Base-by-base conservation (phyloP, 176 grass and related monocot species). In the Bromus sterilis region DNA sequence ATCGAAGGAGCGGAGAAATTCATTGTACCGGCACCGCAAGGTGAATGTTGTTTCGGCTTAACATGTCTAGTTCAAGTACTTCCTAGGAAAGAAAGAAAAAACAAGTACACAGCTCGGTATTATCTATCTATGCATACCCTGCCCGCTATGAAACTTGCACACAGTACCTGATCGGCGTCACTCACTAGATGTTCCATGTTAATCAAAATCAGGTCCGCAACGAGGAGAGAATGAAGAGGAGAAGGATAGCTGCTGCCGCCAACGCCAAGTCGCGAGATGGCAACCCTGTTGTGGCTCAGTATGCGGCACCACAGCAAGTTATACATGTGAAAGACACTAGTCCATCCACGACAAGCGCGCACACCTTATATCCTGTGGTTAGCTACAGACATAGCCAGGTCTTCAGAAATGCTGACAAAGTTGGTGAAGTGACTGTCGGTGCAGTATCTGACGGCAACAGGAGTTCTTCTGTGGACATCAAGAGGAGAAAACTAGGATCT, bases 151-250 rank as follows among this genome's bases (percentile, higher is more conserved):
- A 68, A 80, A 30, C 3, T 34, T n/a, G 33, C 44, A 8, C 18
- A 56, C 36, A 48, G 25, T 48, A 73, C 55, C 67, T 34, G 18
- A 44, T 61, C 15, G 13, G 28, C 62, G n/a, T 62, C 66, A 62
- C 55, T 82, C 21, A 79, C 28, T 66, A 4, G 21, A 77, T 48
- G 74, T 33, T 56, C 29, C 39, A 11, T 74, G 18, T 9, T 9
- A 53, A 88, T 60, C 14, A 80, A 65, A 33, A 77, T 61, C 58
- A 94, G 92, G 92, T 84, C 36, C 92, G 84, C 68, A 79, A 85
- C 66, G 89, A 85, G 77, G 89, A 94, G 73, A 89, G 89, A 82
- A 76, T 94, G 55, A 94, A 91, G 84, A 88, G 79, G 66, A 91
- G 82, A 87, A 91, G 83, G 72, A 26, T 89, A 80, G 80, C 89